A percentile compares a stretch with the other conserved stretches of the same genome.
Conservation (phyloP, 2,329 filamentous ascomycete genomes). For the Penicillium sp. region DNA sequence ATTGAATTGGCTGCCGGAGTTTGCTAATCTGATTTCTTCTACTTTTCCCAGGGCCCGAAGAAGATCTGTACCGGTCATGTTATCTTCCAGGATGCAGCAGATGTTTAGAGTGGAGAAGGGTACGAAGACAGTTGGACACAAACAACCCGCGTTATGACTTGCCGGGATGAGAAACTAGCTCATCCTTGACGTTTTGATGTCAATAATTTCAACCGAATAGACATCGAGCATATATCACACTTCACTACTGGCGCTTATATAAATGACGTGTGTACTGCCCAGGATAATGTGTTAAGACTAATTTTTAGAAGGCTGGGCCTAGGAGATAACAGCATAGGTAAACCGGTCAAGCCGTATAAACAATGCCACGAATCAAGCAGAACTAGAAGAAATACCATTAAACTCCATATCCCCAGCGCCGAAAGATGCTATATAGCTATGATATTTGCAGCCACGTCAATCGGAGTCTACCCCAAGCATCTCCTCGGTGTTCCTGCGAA, state of each 20-base stretch:
- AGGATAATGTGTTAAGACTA: neutral
- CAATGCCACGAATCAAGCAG: neutral
- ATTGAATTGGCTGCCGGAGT: neutral
- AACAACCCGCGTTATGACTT: neutral
- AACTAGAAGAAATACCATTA: conserved; percentile 3
- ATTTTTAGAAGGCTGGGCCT: neutral
- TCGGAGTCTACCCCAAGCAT: conserved; percentile 40
- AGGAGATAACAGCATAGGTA: neutral
- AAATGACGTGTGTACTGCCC: neutral
- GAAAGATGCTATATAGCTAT: conserved; percentile 5
- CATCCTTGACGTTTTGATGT: conserved; percentile 7
- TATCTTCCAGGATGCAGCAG: conserved; percentile 18
- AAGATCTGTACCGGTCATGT: conserved; percentile 28
- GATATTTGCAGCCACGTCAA: conserved; percentile 1
- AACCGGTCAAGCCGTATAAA: neutral
- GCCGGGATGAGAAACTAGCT: neutral
- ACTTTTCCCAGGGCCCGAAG: conserved; percentile 17
- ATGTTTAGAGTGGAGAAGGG: conserved; percentile 9
- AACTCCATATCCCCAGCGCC: conserved; percentile 6
- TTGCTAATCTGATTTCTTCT: neutral
- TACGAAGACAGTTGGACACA: neutral
- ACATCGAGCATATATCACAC: conserved; percentile 7
- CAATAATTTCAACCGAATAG: conserved; percentile 10
- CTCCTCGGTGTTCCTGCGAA: conserved; percentile 55
- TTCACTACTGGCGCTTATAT: neutral